Evolutionary conservation across 208 protist species (phyloP), one percentile per base, ranked within the genome.

Genomic region (Vickermania ingenoplastis): DNA sequence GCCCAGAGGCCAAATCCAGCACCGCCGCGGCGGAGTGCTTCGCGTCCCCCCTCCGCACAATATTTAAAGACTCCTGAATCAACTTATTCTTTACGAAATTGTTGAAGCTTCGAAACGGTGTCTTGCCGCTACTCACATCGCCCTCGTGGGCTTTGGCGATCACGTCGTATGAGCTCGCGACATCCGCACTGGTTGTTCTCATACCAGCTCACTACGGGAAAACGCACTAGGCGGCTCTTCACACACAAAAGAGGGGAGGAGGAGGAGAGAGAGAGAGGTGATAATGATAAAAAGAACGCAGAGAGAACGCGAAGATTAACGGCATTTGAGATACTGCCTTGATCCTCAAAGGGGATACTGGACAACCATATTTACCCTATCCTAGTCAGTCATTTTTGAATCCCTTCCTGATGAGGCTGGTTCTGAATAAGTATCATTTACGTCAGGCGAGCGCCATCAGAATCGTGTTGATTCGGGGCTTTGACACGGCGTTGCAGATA

Each of bases 41-140:
- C 45, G 13, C 55, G 59, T 59, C 52, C 5, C 28, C 36, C 48
- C 36, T 7, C 1, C 51, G 59, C 0, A 76, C 50, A 24, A 63
- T 48, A 61, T 94, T 83, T 17, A 94, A 57, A 13, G 80, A 69
- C 53, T 63, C 77, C 49, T 94, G 87, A 70, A 94, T 90, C 4
- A 94, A 73, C 23, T 41, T 50, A 59, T 90, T 89, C 65, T 94
- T 94, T 2, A 94, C 80, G 55, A 75, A 94, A 55, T 94, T 94
- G 63, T 80, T 88, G 52, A 91, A 94, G 59, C 89, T 83, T 0
- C 87, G 79, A 65, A 94, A 94, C 21, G 87, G 77, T 2, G 77
- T 73, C 49, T 82, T 69, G 26, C 79, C 66, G 45, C 83, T 91
- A 28, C 53, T 73, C 64, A 75, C 59, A 57, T 94, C 87, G 4